Evolutionary conservation across 768 basidiomycete genomes (phyloP).

Genomic region (Paxillus involutus): DNA sequence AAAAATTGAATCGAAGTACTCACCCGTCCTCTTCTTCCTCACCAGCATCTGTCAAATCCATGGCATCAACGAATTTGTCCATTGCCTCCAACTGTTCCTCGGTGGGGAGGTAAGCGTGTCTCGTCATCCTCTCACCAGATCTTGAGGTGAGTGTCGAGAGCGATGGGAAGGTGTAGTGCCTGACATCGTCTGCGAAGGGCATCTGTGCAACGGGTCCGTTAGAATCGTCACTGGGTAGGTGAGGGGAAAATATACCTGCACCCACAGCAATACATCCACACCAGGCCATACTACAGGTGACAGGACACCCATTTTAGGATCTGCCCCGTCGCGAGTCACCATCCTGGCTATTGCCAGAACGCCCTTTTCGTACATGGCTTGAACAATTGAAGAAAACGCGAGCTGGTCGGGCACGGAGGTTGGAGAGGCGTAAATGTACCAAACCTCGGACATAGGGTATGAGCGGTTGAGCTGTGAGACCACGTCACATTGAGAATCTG

Average conservation of each 20-base stretch:
- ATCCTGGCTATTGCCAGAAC: conserved; percentile 81
- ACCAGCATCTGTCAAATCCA: conserved; percentile 81
- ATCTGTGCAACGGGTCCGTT: conserved; percentile 49
- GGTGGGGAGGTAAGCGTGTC: conserved; percentile 84
- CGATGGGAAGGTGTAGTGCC: conserved; percentile 84
- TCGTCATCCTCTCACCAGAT: conserved; percentile 68
- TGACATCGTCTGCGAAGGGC: conserved; percentile 94
- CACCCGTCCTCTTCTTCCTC: conserved; percentile 79
- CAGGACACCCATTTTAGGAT: conserved; percentile 86
- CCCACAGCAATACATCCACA: conserved; percentile 83
- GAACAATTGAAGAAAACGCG: conserved; percentile 82
- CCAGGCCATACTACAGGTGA: conserved; percentile 60
- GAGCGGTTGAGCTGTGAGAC: conserved; percentile 74
- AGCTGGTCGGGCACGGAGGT: conserved; percentile 68
- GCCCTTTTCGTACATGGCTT: conserved; percentile 69
- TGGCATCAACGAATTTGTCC: conserved; percentile 83
- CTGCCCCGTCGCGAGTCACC: conserved; percentile 69
- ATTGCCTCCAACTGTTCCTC: conserved; percentile 76
- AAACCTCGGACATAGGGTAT: conserved; percentile 78
- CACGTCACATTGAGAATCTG: not conserved
- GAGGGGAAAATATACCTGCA: conserved; percentile 52
- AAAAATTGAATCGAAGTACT: conserved; percentile 12
- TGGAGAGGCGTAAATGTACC: conserved; percentile 82
- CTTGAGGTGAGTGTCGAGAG: conserved; percentile 71
- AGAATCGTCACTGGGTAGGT: not conserved